Conservation (phyloP, 805 yeast species). For the Pichia membranifaciens region DNA sequence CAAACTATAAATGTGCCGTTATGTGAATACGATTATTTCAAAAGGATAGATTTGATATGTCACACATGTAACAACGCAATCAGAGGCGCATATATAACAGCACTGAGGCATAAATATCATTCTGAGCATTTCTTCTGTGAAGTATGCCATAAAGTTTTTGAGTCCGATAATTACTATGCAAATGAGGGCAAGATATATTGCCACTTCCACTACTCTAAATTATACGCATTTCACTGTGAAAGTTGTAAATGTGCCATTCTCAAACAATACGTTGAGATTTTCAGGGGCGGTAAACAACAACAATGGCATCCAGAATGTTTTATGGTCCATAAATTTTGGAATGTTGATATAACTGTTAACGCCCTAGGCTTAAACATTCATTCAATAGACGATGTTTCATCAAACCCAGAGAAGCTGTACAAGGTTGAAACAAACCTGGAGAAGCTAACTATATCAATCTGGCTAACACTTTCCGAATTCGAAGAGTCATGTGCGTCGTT, state of each 20-base stretch:
- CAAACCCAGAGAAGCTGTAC: slow-evolving; percentile 44
- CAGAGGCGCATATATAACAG: slow-evolving; percentile 90
- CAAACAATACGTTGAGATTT: slow-evolving; percentile 90
- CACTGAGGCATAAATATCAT: slow-evolving; percentile 86
- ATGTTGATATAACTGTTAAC: slow-evolving; percentile 66
- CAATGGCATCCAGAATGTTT: slow-evolving; percentile 99
- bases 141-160: slow-evolving; percentile 79
- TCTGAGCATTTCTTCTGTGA: slow-evolving; percentile 93
- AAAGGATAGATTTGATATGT: slow-evolving; percentile 79
- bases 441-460: slow-evolving; percentile 51
- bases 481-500: slow-evolving; percentile 89
- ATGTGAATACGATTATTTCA: slow-evolving; percentile 91
- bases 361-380: slow-evolving; percentile 39
- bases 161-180: slow-evolving; percentile 89
- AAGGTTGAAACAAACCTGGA: slow-evolving; percentile 62
- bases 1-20: slow-evolving; percentile 46
- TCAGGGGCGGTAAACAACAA: slow-evolving; percentile 83
- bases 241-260: slow-evolving; percentile 90
- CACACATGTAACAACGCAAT: slow-evolving; percentile 78
- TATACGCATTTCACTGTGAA: slow-evolving; percentile 83
- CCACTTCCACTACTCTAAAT: slow-evolving; percentile 84
- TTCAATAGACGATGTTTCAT: slow-evolving; percentile 30
- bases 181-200: slow-evolving; percentile 79
- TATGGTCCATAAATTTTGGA: slow-evolving; percentile 97
- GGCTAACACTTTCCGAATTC: slow-evolving; percentile 82